phyloP scores from a whole-genome alignment of 192 early-diverging fungal species.

The Tieghemiomyces parasiticus region DNA sequence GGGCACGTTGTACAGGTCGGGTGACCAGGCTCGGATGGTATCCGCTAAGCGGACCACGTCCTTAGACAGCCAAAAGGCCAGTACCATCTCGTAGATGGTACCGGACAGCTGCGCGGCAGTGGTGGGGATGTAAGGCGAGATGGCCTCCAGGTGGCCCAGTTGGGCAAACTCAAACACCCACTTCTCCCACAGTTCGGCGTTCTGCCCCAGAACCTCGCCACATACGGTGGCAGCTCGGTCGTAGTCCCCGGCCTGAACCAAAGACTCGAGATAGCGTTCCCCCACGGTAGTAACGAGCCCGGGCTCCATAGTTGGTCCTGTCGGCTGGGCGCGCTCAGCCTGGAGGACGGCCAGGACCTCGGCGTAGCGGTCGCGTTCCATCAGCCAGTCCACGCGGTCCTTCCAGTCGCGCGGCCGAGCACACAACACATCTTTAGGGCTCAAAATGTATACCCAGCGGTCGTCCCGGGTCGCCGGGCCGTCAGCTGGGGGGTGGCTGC shows the following conservation, averaged over 20 bases:
- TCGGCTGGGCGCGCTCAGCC: conserved; percentile 23
- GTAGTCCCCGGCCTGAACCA: conserved; percentile 52
- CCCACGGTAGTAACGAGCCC: conserved; percentile 57
- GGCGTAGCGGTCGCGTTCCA: conserved; percentile 61
- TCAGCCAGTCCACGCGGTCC: conserved; percentile 90
- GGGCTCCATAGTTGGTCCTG: conserved; percentile 29
- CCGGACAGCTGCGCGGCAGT: conserved; percentile 52
- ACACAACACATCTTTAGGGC: conserved; percentile 86
- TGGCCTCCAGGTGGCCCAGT: conserved; percentile 49
- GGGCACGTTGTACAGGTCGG: conserved; percentile 53
- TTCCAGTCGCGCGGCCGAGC: conserved; percentile 76
- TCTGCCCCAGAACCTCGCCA: conserved; percentile 49
- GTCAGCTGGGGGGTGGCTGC: not conserved
- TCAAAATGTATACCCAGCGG: conserved; percentile 66
- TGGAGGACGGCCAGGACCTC: conserved; percentile 60
- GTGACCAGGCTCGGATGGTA: conserved; percentile 66
- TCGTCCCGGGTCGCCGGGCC: not conserved
- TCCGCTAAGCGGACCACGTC: conserved; percentile 27
- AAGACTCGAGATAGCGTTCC: conserved; percentile 55
- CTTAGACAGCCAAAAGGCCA: conserved; percentile 34
- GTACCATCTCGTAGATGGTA: conserved; percentile 77
- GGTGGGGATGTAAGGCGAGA: conserved; percentile 65
- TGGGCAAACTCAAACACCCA: conserved; percentile 88
- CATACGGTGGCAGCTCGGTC: conserved; percentile 59
- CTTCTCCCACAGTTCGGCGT: conserved; percentile 69